Conservation (phyloP, 768 basidiomycete genomes). For the Fomitopsis pulvina region DNA sequence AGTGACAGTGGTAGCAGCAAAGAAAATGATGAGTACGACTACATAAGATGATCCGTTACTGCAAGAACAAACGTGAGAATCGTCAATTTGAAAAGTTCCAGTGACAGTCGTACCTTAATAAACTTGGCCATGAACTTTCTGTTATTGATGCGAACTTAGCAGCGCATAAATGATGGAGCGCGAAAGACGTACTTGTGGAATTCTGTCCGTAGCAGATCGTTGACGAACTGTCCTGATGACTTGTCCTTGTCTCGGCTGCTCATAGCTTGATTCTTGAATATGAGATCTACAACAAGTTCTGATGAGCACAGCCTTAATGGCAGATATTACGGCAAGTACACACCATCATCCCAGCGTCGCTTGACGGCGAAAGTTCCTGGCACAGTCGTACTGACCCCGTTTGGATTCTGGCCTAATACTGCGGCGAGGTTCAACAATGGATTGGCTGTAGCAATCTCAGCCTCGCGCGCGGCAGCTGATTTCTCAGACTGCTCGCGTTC, state of each 20-base stretch:
- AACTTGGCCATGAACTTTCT: conserved; percentile 94
- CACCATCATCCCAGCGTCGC: conserved; percentile 92
- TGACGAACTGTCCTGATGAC: conserved; percentile 80
- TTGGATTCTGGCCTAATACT: conserved; percentile 72
- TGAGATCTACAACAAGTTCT: conserved; percentile 54
- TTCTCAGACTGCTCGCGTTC: conserved; percentile 70
- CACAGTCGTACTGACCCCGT: conserved; percentile 62
- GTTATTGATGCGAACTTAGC: conserved; percentile 3
- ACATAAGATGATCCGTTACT: not conserved
- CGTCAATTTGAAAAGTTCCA: not conserved
- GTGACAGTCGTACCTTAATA: conserved; percentile 53
- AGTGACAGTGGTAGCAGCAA: not conserved
- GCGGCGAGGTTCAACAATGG: conserved; percentile 89
- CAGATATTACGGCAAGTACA: not conserved
- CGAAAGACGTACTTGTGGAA: conserved; percentile 73
- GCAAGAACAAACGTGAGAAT: not conserved
- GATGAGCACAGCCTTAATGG: not conserved
- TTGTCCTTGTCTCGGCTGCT: conserved; percentile 52
- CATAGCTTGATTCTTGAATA: conserved; percentile 98
- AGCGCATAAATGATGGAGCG: conserved; percentile 1
- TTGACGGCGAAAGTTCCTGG: conserved; percentile 89
- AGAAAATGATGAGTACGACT: not conserved
- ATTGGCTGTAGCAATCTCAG: conserved; percentile 80
- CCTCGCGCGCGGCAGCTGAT: conserved; percentile 59
- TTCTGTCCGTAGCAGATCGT: conserved; percentile 89